Conservation (phyloP, 1,284 basidiomycete genomes). For the Mycena sp. region DNA sequence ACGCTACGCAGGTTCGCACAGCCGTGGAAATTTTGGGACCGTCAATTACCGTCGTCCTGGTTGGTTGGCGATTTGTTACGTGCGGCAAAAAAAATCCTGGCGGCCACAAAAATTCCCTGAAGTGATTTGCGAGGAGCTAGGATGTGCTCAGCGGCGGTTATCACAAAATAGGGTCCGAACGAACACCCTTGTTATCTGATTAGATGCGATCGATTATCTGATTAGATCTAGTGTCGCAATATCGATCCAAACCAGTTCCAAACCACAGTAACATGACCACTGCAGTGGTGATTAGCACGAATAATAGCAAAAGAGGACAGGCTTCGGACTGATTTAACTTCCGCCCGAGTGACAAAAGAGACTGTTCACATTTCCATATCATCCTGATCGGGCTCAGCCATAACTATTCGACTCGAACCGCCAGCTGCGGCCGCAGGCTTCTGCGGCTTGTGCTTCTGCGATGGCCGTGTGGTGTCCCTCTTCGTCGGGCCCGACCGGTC, state of each 20-base stretch:
- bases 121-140: too few species aligned
- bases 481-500: conserved; percentile 31
- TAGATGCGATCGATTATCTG: conserved; percentile 1
- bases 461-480: background rate
- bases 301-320: too few species aligned
- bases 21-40: conserved; percentile 13
- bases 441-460: background rate
- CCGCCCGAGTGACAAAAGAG: too few species aligned
- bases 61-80: background rate
- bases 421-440: background rate
- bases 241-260: background rate
- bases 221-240: background rate
- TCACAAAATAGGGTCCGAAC: too few species aligned
- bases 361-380: conserved; percentile 22
- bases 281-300: too few species aligned
- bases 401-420: conserved; percentile 10
- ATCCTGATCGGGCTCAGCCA: conserved; percentile 30
- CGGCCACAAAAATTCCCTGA: background rate
- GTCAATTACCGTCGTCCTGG: background rate
- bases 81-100: background rate
- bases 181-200: too few species aligned
- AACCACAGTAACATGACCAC: too few species aligned
- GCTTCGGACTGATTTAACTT: too few species aligned
- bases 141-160: too few species aligned
- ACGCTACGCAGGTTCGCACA: background rate